Base-by-base conservation (phyloP, 306 rosid genomes). In the Begonia masoniana region DNA sequence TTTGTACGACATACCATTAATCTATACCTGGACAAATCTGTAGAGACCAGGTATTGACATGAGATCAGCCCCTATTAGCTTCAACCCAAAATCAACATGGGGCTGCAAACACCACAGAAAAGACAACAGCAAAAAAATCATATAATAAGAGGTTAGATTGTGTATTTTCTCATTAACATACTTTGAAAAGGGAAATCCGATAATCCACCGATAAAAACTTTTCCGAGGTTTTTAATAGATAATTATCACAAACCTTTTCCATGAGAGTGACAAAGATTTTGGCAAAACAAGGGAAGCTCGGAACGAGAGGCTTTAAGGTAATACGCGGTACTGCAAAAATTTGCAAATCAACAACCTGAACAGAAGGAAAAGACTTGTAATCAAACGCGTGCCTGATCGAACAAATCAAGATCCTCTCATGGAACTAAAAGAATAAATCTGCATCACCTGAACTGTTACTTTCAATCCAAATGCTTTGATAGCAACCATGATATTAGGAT, bases 261-360 rank as follows among this genome's bases (percentile, higher is more conserved):
- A 89, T 89, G 45, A 89, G 88, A 61, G 97, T 78, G 51, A 82
- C 85, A 9, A 56, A 60, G 58, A 89, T 85, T 55, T 80, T 84
- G 52, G 91, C 87, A 63, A 89, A 89, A 73, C 95, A 89, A 59
- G 97, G 97, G 71, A 89, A 89, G 78, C 84, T 82, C 47, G 97
- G 97, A 75, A 89, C 97, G 76, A 89, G 73, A 41, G 97, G 95
- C 78, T 85, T 85, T 73, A 89, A 69, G 69, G 97, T 82, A 49
- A 89, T 71, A 23, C 95, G 94, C 15, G 94, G 97, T 42, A 64
- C 59, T 17, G 68, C 76, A 76, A 76, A 89, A 55, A 83, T 85
- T 80, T 82, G 97, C 80, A 78, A 69, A 70, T 89, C 91, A 11
- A 89, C 58, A 61, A 76, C 78, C 97, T 89, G 83, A 63, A 65